Conservation (phyloP, 148 eudicot species). For the Diospyros kaki region DNA sequence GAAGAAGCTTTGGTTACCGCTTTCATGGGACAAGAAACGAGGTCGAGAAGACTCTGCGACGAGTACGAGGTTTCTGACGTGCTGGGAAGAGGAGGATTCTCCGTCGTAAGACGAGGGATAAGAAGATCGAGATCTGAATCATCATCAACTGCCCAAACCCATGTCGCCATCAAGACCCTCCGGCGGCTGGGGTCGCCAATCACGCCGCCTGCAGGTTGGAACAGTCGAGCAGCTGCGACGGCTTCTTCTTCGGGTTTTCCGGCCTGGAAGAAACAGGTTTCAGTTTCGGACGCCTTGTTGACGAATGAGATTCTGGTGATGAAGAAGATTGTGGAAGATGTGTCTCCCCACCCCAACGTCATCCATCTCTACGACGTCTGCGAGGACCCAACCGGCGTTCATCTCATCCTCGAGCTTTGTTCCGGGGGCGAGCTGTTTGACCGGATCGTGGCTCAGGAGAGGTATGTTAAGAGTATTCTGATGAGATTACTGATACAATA, state of each 20-base stretch:
- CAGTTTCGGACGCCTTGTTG: constrained; percentile 41
- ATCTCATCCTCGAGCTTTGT: constrained; percentile 46
- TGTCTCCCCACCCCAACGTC: constrained; percentile 46
- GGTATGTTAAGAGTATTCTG: background rate
- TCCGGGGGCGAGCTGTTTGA: constrained; percentile 54
- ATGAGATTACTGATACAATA: no score
- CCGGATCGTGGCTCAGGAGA: constrained; percentile 42
- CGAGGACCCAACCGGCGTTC: constrained; percentile 35
- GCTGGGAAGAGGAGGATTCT: constrained; percentile 54
- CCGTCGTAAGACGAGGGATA: constrained; percentile 40
- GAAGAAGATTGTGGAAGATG: constrained; percentile 50
- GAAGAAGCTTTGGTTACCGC: background rate
- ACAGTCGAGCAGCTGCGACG: background rate
- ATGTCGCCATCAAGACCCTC: constrained; percentile 48
- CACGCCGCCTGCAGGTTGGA: background rate
- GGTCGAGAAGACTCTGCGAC: constrained; percentile 31
- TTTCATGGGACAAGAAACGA: constrained; percentile 35
- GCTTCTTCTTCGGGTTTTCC: background rate
- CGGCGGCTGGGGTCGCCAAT: constrained; percentile 23
- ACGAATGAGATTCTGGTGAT: constrained; percentile 54
- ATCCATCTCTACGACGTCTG: constrained; percentile 42
- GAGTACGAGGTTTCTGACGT: constrained; percentile 42
- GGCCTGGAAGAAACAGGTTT: constrained; percentile 13
- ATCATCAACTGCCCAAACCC: background rate
- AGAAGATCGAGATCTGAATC: constrained; percentile 10